A percentile compares a stretch with the other conserved stretches of the same genome.
These are phyloP conservation scores for Miamiensis avidus DNA, from an alignment of 169 alveolate genomes.

Conservation along the genomic window DNA sequence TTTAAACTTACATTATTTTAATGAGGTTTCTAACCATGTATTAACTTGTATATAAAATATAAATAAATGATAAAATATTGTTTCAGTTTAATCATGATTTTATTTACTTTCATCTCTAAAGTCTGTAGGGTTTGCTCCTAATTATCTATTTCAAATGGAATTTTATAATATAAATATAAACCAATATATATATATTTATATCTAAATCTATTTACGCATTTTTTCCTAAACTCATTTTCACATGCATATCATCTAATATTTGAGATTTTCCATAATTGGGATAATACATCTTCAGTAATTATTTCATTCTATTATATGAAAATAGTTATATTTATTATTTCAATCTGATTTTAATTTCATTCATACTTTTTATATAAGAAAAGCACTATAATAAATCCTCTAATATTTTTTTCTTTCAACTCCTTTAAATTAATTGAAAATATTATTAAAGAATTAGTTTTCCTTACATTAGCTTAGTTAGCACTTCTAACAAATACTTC, in stretches of 20 bases:
- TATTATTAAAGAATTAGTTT: constrained; percentile 13
- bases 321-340: too few species aligned
- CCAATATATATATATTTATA: too few species aligned
- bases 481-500: constrained; percentile 12
- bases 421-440: constrained; percentile 25
- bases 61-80: too few species aligned
- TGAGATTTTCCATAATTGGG: background rate
- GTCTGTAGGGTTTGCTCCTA: background rate
- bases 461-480: background rate
- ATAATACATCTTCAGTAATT: background rate
- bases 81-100: too few species aligned
- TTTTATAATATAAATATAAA: too few species aligned
- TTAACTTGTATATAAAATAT: too few species aligned
- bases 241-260: background rate
- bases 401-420: constrained; percentile 7
- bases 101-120: too few species aligned
- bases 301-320: too few species aligned
- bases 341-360: too few species aligned
- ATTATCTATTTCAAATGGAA: background rate
- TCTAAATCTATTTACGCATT: background rate
- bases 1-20: constrained; percentile 10
- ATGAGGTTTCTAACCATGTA: constrained; percentile 8
- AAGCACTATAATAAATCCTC: background rate
- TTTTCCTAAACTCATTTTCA: background rate
- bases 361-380: constrained; percentile 7